phyloP scores from a whole-genome alignment of 352 stramenopile species.

The Pythium brachiatum region DNA sequence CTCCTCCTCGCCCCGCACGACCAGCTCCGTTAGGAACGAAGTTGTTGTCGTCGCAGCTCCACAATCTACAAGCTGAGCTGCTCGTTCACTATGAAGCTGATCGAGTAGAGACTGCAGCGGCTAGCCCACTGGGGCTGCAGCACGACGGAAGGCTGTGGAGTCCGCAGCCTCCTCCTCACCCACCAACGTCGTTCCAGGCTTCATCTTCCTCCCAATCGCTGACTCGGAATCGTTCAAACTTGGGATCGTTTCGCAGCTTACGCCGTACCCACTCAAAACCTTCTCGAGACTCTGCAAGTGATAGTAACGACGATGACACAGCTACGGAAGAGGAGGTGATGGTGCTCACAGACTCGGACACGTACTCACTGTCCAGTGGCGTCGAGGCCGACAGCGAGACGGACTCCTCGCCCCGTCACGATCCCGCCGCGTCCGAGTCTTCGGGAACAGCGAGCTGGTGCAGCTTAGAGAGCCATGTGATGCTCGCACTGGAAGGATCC shows the following conservation, averaged over 20 bases:
- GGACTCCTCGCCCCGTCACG: background rate
- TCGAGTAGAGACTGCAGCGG: background rate
- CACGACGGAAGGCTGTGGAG: slow-evolving; percentile 11
- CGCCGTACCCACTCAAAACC: background rate
- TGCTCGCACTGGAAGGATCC: slow-evolving; percentile 7
- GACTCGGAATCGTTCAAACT: background rate
- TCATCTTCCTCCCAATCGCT: background rate
- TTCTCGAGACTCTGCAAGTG: background rate
- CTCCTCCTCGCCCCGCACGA: background rate
- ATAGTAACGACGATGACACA: background rate
- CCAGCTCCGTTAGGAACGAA: slow-evolving; percentile 8
- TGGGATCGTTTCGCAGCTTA: background rate
- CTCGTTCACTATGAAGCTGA: slow-evolving; percentile 13
- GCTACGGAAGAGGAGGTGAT: background rate
- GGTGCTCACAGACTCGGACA: slow-evolving; percentile 12
- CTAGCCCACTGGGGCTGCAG: background rate
- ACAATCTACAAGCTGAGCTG: slow-evolving; percentile 33
- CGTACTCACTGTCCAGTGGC: slow-evolving; percentile 18
- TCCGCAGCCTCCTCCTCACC: slow-evolving; percentile 12
- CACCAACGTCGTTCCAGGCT: background rate
- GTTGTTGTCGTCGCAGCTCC: slow-evolving; percentile 29
- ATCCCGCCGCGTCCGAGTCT: background rate
- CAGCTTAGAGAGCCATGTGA: slow-evolving; percentile 20
- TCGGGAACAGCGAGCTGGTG: slow-evolving; percentile 10
- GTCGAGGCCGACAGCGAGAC: slow-evolving; percentile 7